Evolutionary conservation across 2,329 filamentous ascomycete species (phyloP).

Genomic region (Colletotrichum graminicola): DNA sequence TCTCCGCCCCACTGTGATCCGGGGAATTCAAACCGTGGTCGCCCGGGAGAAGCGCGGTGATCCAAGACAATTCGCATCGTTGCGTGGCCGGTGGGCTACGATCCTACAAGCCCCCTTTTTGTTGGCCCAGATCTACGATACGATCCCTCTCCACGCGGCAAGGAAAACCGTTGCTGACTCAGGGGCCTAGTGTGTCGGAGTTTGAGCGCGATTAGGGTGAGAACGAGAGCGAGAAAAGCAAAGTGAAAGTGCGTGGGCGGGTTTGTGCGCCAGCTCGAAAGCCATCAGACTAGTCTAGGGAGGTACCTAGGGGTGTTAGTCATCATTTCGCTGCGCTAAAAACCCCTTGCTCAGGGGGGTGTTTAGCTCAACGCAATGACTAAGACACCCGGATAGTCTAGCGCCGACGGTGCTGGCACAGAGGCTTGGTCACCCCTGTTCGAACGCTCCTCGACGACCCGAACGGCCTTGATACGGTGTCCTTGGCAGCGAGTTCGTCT

Average conservation of each 20-base stretch:
- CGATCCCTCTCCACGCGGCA: not conserved
- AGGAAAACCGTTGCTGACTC: slow-evolving; percentile 10
- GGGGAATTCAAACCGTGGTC: not conserved
- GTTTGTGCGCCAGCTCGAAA: not conserved
- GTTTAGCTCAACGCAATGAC: too few species aligned
- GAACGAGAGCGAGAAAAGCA: not conserved
- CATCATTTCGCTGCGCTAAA: too few species aligned
- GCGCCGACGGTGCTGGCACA: not conserved
- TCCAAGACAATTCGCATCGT: not conserved
- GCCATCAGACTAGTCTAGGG: not conserved
- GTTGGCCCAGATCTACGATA: not conserved
- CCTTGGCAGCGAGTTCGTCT: not conserved
- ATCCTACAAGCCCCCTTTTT: not conserved
- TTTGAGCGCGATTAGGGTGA: not conserved
- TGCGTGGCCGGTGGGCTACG: not conserved
- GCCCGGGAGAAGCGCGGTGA: too few species aligned
- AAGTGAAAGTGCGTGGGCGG: not conserved
- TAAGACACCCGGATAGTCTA: too few species aligned
- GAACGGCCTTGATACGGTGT: not conserved
- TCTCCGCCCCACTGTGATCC: not conserved
- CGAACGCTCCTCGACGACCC: not conserved
- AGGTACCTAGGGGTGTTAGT: too few species aligned
- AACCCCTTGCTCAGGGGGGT: too few species aligned
- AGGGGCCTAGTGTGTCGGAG: not conserved
- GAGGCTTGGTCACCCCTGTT: too few species aligned